Percentiles rank a stretch among this genome's conserved stretches.
Conservation (phyloP, 306 rosid species). For the Ochetophila trinervis region DNA sequence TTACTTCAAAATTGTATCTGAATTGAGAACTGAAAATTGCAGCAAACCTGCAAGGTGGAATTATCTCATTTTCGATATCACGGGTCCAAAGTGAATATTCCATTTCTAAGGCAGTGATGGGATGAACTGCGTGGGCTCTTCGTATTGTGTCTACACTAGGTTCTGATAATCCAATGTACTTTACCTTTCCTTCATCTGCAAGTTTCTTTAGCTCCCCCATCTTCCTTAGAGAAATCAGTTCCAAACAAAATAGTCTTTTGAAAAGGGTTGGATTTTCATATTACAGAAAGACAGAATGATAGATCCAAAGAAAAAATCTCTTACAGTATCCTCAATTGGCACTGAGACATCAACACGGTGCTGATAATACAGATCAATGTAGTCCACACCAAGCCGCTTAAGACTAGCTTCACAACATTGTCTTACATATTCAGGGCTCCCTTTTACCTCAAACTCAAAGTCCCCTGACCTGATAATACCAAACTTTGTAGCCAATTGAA, state of each 20-base stretch:
- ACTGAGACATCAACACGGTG: constrained; percentile 58
- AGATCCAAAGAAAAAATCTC: not conserved
- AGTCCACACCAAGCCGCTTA: constrained; percentile 37
- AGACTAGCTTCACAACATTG: constrained; percentile 70
- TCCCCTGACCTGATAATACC: constrained; percentile 33
- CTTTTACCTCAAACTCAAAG: constrained; percentile 32
- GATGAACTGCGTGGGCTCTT: constrained; percentile 71
- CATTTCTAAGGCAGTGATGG: constrained; percentile 73
- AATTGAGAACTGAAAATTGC: not conserved
- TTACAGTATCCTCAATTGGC: constrained; percentile 75
- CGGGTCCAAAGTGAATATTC: constrained; percentile 68
- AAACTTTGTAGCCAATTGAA: constrained; percentile 73
- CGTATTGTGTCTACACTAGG: constrained; percentile 56
- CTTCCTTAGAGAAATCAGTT: not conserved
- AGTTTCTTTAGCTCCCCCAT: constrained; percentile 54
- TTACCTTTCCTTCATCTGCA: constrained; percentile 64
- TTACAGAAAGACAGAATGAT: not conserved
- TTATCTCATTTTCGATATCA: constrained; percentile 58
- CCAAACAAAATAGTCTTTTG: constrained; percentile 1
- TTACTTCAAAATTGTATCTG: not conserved
- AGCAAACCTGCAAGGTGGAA: constrained; percentile 64
- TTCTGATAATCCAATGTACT: constrained; percentile 57
- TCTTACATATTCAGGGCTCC: constrained; percentile 57
- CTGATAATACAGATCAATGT: constrained; percentile 60
- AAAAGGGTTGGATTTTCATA: not conserved